Conservation (phyloP, 768 basidiomycete genomes). For the Dacryopinax primogenitus region DNA sequence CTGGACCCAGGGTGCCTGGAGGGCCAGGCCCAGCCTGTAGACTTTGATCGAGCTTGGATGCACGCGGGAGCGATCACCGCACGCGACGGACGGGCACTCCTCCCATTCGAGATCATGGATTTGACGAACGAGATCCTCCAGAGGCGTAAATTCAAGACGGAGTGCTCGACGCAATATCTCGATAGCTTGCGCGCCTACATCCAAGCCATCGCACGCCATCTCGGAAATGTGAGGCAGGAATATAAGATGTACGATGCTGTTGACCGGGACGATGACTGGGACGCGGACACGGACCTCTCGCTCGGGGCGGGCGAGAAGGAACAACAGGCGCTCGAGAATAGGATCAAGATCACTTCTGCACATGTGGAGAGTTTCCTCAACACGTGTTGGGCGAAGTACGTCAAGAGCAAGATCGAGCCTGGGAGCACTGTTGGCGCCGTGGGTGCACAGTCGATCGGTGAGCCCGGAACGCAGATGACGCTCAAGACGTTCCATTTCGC, state of each 20-base stretch:
- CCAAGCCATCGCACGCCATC: slow-evolving; percentile 48
- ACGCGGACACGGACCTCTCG: slow-evolving; percentile 59
- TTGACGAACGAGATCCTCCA: slow-evolving; percentile 53
- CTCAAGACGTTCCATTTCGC: slow-evolving; percentile 99
- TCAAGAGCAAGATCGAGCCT: slow-evolving; percentile 92
- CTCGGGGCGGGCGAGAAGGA: slow-evolving; percentile 64
- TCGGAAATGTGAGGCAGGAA: slow-evolving; percentile 53
- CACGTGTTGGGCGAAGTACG: slow-evolving; percentile 83
- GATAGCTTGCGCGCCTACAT: slow-evolving; percentile 60
- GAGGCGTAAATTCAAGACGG: slow-evolving; percentile 45
- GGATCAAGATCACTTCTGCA: slow-evolving; percentile 69
- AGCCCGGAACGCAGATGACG: slow-evolving; percentile 99
- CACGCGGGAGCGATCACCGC: slow-evolving; percentile 70
- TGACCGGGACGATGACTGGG: slow-evolving; percentile 62
- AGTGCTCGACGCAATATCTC: slow-evolving; percentile 61
- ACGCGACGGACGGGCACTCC: slow-evolving; percentile 47
- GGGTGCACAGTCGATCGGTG: slow-evolving; percentile 97
- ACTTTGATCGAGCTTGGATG: slow-evolving; percentile 73
- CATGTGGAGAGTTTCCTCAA: slow-evolving; percentile 72
- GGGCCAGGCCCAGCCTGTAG: slow-evolving; percentile 87
- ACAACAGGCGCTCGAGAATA: slow-evolving; percentile 72
- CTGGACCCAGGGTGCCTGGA: slow-evolving; percentile 93
- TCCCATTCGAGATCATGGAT: slow-evolving; percentile 78
- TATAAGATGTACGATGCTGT: slow-evolving; percentile 78
- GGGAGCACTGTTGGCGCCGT: slow-evolving; percentile 97